A percentile compares a stretch with the other conserved stretches of the same genome.
These are phyloP conservation scores for Colletotrichum acutatum DNA, from an alignment of 2,329 filamentous ascomycete genomes.

Conservation along the genomic window DNA sequence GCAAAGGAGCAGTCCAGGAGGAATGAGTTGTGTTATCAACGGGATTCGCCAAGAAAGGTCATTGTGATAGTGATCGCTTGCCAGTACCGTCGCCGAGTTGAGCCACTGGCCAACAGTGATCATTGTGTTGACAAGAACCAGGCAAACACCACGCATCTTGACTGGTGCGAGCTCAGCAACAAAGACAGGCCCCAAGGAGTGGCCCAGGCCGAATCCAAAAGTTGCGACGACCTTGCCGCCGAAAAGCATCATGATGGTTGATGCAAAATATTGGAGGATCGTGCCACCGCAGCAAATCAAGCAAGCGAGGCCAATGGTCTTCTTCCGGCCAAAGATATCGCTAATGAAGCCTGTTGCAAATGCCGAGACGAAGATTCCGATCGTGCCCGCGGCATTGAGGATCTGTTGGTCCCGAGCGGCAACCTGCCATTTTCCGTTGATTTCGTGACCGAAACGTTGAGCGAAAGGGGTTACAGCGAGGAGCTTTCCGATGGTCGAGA, in stretches of 20 bases:
- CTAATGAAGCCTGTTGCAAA: slow-evolving; percentile 42
- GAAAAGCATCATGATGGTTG: slow-evolving; percentile 39
- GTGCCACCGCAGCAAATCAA: slow-evolving; percentile 38
- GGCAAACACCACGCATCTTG: slow-evolving; percentile 44
- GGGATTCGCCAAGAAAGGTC: slow-evolving; percentile 44
- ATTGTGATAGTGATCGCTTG: slow-evolving; percentile 29
- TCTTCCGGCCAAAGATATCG: slow-evolving; percentile 42
- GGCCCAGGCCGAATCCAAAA: slow-evolving; percentile 45
- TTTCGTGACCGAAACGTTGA: slow-evolving; percentile 39
- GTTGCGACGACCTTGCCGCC: slow-evolving; percentile 43
- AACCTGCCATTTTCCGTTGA: slow-evolving; percentile 37
- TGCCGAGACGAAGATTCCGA: slow-evolving; percentile 44
- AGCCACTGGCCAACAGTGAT: slow-evolving; percentile 44
- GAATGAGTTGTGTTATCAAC: slow-evolving; percentile 43
- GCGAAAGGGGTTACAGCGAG: slow-evolving; percentile 43
- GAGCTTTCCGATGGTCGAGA: slow-evolving; percentile 43
- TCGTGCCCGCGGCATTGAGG: slow-evolving; percentile 43
- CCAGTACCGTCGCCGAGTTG: slow-evolving; percentile 31
- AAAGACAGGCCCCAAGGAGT: slow-evolving; percentile 45
- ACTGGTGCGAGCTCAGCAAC: slow-evolving; percentile 46
- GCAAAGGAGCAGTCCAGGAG: slow-evolving; percentile 39
- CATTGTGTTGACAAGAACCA: slow-evolving; percentile 46
- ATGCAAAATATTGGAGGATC: slow-evolving; percentile 41
- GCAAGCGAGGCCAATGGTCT: slow-evolving; percentile 38
- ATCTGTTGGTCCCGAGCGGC: slow-evolving; percentile 43